Base-by-base conservation (phyloP, 75 land plant genomes). In the Pinus albicaulis region DNA sequence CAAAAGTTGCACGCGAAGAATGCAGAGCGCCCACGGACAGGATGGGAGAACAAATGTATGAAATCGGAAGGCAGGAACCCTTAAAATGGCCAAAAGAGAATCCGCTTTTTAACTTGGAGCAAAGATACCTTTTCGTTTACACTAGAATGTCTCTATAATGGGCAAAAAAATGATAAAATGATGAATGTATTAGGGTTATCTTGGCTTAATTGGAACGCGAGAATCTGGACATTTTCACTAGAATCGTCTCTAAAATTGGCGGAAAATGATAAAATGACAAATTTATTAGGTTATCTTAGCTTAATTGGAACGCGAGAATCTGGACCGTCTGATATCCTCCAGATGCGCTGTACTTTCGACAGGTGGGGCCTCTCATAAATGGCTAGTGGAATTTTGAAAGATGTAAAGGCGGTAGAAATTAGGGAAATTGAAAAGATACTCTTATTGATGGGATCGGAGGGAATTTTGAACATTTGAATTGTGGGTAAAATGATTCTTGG, bases 251-350 rank as follows among this genome's bases (percentile, higher is more conserved):
- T 34, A 36, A 7, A 13, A 38, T 66, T 19, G 41, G 53, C 71
- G 23, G 52, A 36, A 41, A n/a, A 20, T 38, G 14, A 41, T 20
- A 20, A 10, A 20, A 10, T 31, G n/a, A 31, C 4, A 23, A 41
- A 68, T 36, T 26, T 66, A 36, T 66, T 66, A 66, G 71, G 71
- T 66, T 68, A 68, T 68, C 11, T 68, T 68, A 68, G 71, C 71
- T 38, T 68, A 22, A 38, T 20, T 19, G 3, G 41, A 68, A 68
- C 71, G 71, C 71, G 48, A 68, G 3, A 41, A n/a, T 68, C 10
- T 68, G 15, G 24, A n/a, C 71, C 71, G 71, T 68, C 44, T 19
- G 71, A 68, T 68, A 10, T 20, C 24, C 71, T 41, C n/a, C 12
- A 0, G 11, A 68, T 68, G 48, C 5, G n/a, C 23, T n/a, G 24